A percentile compares a stretch with the other conserved stretches of the same genome.
Evolutionary conservation across 2,329 filamentous ascomycete species (phyloP).

Genomic region (Fusarium denticulatum): DNA sequence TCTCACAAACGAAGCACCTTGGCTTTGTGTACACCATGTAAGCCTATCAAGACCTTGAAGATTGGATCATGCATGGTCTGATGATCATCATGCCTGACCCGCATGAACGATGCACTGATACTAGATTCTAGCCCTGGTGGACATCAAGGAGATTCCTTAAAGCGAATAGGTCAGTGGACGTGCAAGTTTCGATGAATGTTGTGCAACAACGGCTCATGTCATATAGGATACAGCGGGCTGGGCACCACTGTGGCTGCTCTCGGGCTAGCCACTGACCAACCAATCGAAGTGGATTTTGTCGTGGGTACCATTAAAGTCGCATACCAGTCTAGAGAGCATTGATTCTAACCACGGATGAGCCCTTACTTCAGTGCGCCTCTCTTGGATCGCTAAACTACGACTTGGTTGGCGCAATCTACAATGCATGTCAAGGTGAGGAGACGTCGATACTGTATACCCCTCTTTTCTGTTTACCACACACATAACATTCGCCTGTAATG

Average conservation of each 20-base stretch:
- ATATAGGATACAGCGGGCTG: constrained; percentile 77
- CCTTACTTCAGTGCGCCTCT: constrained; percentile 72
- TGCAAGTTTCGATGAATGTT: constrained; percentile 13
- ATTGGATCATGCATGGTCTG: constrained; percentile 6
- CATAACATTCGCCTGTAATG: constrained; percentile 8
- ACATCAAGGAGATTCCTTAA: constrained; percentile 44
- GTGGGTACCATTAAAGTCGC: constrained; percentile 54
- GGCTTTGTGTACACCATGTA: constrained; percentile 89
- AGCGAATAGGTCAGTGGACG: constrained; percentile 45
- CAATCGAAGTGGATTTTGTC: constrained; percentile 77
- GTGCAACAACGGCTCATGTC: constrained; percentile 37
- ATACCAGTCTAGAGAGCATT: constrained; percentile 21
- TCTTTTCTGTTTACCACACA: constrained; percentile 20
- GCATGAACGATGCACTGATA: constrained; percentile 25
- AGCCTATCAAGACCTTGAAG: constrained; percentile 43
- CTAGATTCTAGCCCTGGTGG: constrained; percentile 48
- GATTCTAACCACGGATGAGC: constrained; percentile 29
- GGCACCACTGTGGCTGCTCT: constrained; percentile 72
- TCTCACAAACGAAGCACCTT: constrained; percentile 74
- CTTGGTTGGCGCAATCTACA: constrained; percentile 68
- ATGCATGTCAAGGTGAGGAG: constrained; percentile 62
- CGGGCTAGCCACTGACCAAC: constrained; percentile 64
- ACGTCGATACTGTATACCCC: constrained; percentile 27
- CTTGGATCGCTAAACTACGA: constrained; percentile 78
- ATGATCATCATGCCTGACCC: constrained; percentile 6